A percentile compares a stretch with the other conserved stretches of the same genome.
Evolutionary conservation across 169 alveolate species (phyloP).

Genomic region (Eimeria praecox): DNA sequence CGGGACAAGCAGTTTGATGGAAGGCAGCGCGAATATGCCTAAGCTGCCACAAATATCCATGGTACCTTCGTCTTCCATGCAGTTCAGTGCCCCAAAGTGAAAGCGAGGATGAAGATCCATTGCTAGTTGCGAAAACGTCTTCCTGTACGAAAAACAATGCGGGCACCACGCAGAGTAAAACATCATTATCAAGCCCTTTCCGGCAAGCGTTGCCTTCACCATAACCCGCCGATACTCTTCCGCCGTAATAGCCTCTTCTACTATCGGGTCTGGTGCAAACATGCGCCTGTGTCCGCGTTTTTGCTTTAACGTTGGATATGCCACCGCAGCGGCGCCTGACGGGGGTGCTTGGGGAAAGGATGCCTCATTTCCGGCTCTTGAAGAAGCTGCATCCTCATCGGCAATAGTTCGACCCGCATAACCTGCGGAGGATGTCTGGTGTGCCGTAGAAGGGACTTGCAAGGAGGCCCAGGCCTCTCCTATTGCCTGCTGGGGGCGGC

Average conservation of each 20-base stretch:
- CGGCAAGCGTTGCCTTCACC: background rate
- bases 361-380: background rate
- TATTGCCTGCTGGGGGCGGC: background rate
- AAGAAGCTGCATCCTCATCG: background rate
- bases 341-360: background rate
- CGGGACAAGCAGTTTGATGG: slow-evolving; percentile 62
- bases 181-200: slow-evolving; percentile 33
- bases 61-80: slow-evolving; percentile 21
- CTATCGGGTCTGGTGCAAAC: slow-evolving; percentile 43
- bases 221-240: slow-evolving; percentile 5
- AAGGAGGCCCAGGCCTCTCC: slow-evolving; percentile 13
- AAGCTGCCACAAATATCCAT: slow-evolving; percentile 38
- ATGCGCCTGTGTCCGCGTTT: slow-evolving; percentile 39
- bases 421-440: background rate
- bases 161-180: slow-evolving; percentile 69
- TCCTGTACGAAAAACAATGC: slow-evolving; percentile 41
- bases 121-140: slow-evolving; percentile 41
- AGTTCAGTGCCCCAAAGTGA: slow-evolving; percentile 42
- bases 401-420: background rate
- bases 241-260: background rate
- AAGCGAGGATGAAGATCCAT: slow-evolving; percentile 8
- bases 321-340: background rate
- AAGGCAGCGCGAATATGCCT: slow-evolving; percentile 42
- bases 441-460: background rate
- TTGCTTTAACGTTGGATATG: background rate